Base-by-base conservation (phyloP, 192 early-diverging fungal genomes). In the Umbelopsis ramanniana region DNA sequence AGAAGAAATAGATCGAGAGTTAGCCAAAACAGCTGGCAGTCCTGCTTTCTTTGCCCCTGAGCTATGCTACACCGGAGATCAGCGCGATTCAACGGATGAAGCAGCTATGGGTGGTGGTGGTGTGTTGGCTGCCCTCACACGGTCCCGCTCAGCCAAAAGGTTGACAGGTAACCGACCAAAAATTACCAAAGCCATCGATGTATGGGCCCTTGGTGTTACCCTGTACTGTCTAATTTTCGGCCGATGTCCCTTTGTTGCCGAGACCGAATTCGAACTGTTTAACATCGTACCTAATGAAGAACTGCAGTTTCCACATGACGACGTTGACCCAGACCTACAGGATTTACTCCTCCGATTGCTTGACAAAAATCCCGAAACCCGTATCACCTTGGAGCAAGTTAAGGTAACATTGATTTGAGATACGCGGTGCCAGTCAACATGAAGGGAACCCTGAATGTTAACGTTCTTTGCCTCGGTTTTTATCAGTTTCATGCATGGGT, bases 11-110 rank as follows among this genome's bases (percentile, higher is more conserved):
- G 95, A 97, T 79, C 83, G 89, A 57, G 97, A 99, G 82, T 87
- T 99, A 52, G 91, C 93, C 46, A 96, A 96, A 74, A 99, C 97
- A 0, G 97, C 95, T 3, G 97, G 97, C 2, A 93, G 91, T 35
- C 97, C 97, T 1, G 96, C 97, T 6, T 99, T 99, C 76, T 99
- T 99, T 88, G 97, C 97, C 23, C 97, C 97, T 8, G 97, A 99
- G 79, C 84, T 98, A 19, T 99, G 97, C 79, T 93, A 91, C 73
- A 82, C 91, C 8, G 84, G 87, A 15, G 79, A 76, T 24, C 40
- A 48, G 11, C 43, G 57, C 57, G 57, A 63, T 17, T 63, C 57
- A 37, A 37, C 33, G 57, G 57, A 63, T 29, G 57, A 63, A 63
- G 19, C 57, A 17, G 26, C 26, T 1, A 10, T 21, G 29, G 48